phyloP scores from a whole-genome alignment of 768 basidiomycete species.

The Termitomyces sp. region DNA sequence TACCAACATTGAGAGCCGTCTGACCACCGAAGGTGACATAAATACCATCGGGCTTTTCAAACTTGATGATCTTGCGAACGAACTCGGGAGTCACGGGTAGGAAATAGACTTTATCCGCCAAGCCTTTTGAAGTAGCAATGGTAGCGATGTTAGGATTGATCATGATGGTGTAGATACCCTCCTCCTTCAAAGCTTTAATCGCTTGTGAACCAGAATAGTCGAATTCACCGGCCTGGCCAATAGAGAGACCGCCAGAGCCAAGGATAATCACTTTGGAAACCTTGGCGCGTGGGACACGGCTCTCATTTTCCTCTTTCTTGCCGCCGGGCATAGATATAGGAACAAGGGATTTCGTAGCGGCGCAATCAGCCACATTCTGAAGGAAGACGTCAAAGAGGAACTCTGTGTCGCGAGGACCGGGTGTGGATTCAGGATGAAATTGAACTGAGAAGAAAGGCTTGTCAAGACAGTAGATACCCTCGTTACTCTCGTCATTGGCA shows the following conservation, averaged over 20 bases:
- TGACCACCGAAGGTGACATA: slow-evolving; percentile 99
- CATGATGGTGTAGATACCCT: slow-evolving; percentile 98
- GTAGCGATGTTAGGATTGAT: slow-evolving; percentile 99
- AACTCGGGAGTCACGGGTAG: slow-evolving; percentile 97
- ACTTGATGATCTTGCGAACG: slow-evolving; percentile 96
- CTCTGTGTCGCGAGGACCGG: slow-evolving; percentile 96
- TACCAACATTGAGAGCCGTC: slow-evolving; percentile 93
- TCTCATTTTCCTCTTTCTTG: slow-evolving; percentile 79
- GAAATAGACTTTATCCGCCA: slow-evolving; percentile 99
- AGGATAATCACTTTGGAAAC: slow-evolving; percentile 95
- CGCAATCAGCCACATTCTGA: slow-evolving; percentile 75
- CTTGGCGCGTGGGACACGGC: slow-evolving; percentile 60
- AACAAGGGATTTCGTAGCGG: slow-evolving; percentile 43
- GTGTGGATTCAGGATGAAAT: slow-evolving; percentile 97
- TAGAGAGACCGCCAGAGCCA: slow-evolving; percentile 95
- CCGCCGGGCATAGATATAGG: slow-evolving; percentile 73
- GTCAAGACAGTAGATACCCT: slow-evolving; percentile 90
- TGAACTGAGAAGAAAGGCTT: slow-evolving; percentile 99
- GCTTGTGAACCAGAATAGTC: slow-evolving; percentile 99
- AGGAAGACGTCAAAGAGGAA: slow-evolving; percentile 99
- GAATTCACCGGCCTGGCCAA: slow-evolving; percentile 99
- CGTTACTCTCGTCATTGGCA: slow-evolving; percentile 96
- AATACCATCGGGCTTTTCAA: slow-evolving; percentile 98
- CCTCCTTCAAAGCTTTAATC: slow-evolving; percentile 98
- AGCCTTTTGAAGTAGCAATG: slow-evolving; percentile 93